Base-by-base conservation (phyloP, 129 eudicot genomes). In the Centella asiatica region DNA sequence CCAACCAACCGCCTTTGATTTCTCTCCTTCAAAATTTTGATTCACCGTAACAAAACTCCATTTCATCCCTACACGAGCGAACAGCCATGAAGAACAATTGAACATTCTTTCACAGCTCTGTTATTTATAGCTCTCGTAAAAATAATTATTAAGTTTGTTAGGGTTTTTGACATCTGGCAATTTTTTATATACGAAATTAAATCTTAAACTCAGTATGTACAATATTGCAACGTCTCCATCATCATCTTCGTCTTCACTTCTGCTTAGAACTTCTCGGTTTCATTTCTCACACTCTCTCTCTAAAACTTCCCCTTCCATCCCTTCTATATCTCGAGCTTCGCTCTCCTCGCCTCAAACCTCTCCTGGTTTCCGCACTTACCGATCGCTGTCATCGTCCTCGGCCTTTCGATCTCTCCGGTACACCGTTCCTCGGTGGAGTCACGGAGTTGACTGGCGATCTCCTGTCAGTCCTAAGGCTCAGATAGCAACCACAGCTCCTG, bases 381-480 rank as follows among this genome's bases (percentile, higher is more conserved):
- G 60, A 57, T 50, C 72, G 23, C 5, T 63, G 10, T 57, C 58
- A 64, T 28, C 54, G 4, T 74, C 68, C 27, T 51, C 83, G 58
- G 66, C 76, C 45, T 39, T 77, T 40, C 77, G 75, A 48, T 61
- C 72, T 51, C 62, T 73, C 42, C 64, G 60, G 40, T 56, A 6
- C 44, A 69, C 79, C 6, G 69, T 42, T 28, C 59, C 81, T 2
- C 81, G 85, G 76, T 80, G 87, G 95, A 68, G 80, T 44, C 75
- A 74, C 83, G 79, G 84, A 56, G 77, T 51, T 74, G 72, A 61
- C 50, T 78, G 81, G 90, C 66, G 81, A 73, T 85, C 95, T 12
- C 66, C 77, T 31, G 39, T 57, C 69, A 61, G 69, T 75, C 74
- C 69, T 26, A 70, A 81, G 48, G 78, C 85, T 52, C 90, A 78